These are phyloP conservation scores for Torrubiella hemipterigena DNA, from an alignment of 2,329 filamentous ascomycete genomes.

Conservation along the genomic window DNA sequence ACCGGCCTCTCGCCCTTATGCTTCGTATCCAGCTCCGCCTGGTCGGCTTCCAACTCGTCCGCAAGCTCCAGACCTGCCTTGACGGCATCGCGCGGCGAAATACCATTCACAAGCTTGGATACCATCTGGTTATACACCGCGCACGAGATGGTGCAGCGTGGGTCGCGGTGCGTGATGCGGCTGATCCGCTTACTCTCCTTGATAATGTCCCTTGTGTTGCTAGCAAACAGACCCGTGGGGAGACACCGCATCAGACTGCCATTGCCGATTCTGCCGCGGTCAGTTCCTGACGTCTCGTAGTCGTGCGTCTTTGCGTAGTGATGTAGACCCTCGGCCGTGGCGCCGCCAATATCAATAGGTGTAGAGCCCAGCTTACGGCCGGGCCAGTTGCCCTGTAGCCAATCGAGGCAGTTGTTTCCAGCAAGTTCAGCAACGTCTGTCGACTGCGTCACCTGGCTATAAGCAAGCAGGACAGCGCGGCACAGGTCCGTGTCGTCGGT, in stretches of 20 bases:
- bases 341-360: slow-evolving; percentile 27
- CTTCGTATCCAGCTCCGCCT: background rate
- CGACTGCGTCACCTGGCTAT: slow-evolving; percentile 10
- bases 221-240: slow-evolving; percentile 29
- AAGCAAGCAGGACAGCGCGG: slow-evolving; percentile 31
- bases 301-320: slow-evolving; percentile 16
- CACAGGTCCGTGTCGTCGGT: slow-evolving; percentile 37
- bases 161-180: slow-evolving; percentile 25
- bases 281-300: slow-evolving; percentile 21
- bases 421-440: slow-evolving; percentile 16
- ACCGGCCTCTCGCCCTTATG: no score
- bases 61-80: slow-evolving; percentile 13
- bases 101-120: slow-evolving; percentile 16
- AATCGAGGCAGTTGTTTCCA: slow-evolving; percentile 27
- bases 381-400: slow-evolving; percentile 30
- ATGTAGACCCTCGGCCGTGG: slow-evolving; percentile 20
- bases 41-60: slow-evolving; percentile 10
- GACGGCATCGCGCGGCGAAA: slow-evolving; percentile 14
- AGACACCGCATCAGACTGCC: slow-evolving; percentile 35
- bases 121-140: slow-evolving; percentile 27
- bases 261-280: slow-evolving; percentile 26
- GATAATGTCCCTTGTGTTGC: slow-evolving; percentile 13
- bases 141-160: slow-evolving; percentile 20
- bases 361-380: slow-evolving; percentile 16
- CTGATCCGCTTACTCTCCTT: slow-evolving; percentile 22